A percentile compares a stretch with the other conserved stretches of the same genome.
Evolutionary conservation across 73 alveolate genomes (phyloP).

Genomic region (Paramecium caudatum): DNA sequence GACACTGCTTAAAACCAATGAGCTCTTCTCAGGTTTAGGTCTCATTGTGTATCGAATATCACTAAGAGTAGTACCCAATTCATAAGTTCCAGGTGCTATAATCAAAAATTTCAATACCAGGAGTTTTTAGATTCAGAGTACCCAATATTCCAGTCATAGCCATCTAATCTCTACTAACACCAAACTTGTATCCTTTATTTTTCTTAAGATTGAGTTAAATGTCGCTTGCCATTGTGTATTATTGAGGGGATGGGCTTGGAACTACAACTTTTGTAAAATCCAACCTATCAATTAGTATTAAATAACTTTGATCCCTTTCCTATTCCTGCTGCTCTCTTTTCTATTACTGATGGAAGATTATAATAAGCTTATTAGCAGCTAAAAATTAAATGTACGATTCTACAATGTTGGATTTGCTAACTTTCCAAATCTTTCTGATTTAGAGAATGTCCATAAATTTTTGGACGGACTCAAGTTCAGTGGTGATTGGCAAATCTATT

Average conservation of each 20-base stretch:
- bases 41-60: slow-evolving; percentile 68
- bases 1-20: slow-evolving; percentile 24
- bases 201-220: slow-evolving; percentile 15
- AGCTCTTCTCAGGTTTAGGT: slow-evolving; percentile 42
- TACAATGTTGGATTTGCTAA: slow-evolving; percentile 49
- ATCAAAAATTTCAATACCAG: background rate
- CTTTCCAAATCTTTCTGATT: slow-evolving; percentile 62
- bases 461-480: slow-evolving; percentile 45
- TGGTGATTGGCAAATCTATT: slow-evolving; percentile 41
- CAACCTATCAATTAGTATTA: background rate
- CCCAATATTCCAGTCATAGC: slow-evolving; percentile 62
- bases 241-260: slow-evolving; percentile 61
- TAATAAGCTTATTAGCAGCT: slow-evolving; percentile 55
- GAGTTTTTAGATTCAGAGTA: slow-evolving; percentile 33
- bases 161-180: slow-evolving; percentile 67
- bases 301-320: slow-evolving; percentile 49
- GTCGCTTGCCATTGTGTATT: background rate
- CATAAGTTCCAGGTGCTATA: slow-evolving; percentile 67
- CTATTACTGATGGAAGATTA: slow-evolving; percentile 34
- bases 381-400: background rate
- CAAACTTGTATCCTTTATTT: slow-evolving; percentile 50
- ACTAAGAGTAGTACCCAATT: slow-evolving; percentile 43
- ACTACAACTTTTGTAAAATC: slow-evolving; percentile 53
- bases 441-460: slow-evolving; percentile 63
- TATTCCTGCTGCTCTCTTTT: slow-evolving; percentile 66